phyloP scores from a whole-genome alignment of 2,329 filamentous ascomycete species.

The Gyromitra esculenta region DNA sequence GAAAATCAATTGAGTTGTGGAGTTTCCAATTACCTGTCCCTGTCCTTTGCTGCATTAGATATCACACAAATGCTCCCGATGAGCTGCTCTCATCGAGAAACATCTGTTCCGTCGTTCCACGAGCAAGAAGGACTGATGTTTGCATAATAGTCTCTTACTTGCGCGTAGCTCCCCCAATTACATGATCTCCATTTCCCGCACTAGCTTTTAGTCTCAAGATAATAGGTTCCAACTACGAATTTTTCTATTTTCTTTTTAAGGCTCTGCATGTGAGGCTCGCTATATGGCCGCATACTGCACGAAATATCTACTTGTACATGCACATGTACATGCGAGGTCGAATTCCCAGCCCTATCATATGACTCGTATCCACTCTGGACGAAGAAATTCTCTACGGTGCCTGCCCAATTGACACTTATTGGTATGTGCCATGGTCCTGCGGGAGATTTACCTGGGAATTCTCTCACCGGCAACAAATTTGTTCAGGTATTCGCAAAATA shows the following conservation, averaged over 20 bases:
- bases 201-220: constrained; percentile 3
- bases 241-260: not conserved
- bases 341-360: constrained; percentile 10
- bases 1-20: constrained; percentile 2
- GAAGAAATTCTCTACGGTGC: not conserved
- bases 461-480: constrained; percentile 1
- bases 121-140: not conserved
- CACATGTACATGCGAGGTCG: constrained; percentile 13
- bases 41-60: not conserved
- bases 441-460: constrained; percentile 1
- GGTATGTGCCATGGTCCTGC: not conserved
- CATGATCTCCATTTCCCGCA: not conserved
- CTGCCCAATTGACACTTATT: constrained; percentile 14
- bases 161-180: constrained; percentile 11
- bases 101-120: constrained; percentile 12
- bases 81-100: constrained; percentile 15
- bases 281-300: constrained; percentile 11
- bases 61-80: constrained; percentile 13
- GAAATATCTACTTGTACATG: constrained; percentile 13
- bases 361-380: not conserved
- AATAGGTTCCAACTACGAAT: constrained; percentile 1
- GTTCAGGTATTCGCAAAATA: constrained; percentile 21
- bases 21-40: constrained; percentile 1
- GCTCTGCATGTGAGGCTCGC: not conserved
- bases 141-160: constrained; percentile 20